Conservation (phyloP, 2,329 filamentous ascomycete species). For the Aspergillus brasiliensis region DNA sequence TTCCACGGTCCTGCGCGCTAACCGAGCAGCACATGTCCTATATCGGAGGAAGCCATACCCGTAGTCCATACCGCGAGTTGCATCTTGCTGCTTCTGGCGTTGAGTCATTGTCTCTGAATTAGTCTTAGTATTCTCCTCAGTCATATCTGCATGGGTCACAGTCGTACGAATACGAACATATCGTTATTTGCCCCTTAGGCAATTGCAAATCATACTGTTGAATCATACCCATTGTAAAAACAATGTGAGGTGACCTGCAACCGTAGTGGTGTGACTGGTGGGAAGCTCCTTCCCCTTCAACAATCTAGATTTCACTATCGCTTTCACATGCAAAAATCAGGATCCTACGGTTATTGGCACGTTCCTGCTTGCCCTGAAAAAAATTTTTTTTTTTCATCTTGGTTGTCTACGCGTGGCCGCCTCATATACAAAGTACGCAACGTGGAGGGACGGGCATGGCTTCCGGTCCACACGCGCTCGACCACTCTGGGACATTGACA, state of each 20-base stretch:
- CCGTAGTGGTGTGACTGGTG: conserved; percentile 3
- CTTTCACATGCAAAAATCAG: conserved; percentile 1
- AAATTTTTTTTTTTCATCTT: not conserved
- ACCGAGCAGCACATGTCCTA: conserved; percentile 3
- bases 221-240: not conserved
- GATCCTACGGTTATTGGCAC: not conserved
- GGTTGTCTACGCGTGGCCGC: not conserved
- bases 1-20: conserved; percentile 3
- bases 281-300: not conserved
- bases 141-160: not conserved
- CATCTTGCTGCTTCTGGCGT: not conserved
- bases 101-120: not conserved
- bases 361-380: not conserved
- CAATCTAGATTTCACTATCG: not conserved
- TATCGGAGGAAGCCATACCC: conserved; percentile 4
- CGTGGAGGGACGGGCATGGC: not conserved
- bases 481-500: not conserved
- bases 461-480: not conserved
- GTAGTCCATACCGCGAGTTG: not conserved
- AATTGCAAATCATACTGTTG: not conserved
- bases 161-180: conserved; percentile 8
- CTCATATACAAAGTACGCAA: not conserved
- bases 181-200: not conserved
- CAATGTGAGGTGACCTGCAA: conserved; percentile 1
- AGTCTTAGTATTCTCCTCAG: not conserved